phyloP scores from a whole-genome alignment of 441 rosid species.

The Populus hybrid region DNA sequence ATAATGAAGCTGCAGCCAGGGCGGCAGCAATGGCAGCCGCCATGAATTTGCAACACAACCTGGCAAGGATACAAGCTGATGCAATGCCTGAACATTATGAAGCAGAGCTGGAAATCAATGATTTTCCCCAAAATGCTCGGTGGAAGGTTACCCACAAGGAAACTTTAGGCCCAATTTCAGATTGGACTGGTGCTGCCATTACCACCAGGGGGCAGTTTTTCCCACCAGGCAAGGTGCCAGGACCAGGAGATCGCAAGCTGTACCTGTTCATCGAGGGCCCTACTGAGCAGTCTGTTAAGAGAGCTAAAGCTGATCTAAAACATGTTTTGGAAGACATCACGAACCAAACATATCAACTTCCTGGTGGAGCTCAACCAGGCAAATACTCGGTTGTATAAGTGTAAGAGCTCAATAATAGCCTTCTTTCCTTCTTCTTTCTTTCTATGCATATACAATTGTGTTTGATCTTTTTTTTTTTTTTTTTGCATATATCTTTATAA shows the following conservation, averaged over 20 bases:
- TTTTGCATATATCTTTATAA: neutral
- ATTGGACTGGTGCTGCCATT: conserved; percentile 98
- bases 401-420: conserved; percentile 44
- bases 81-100: conserved; percentile 95
- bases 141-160: conserved; percentile 99
- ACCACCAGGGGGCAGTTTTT: conserved; percentile 83
- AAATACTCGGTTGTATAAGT: conserved; percentile 80
- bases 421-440: neutral
- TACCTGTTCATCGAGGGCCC: conserved; percentile 93
- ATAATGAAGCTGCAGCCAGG: conserved; percentile 71
- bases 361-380: conserved; percentile 89
- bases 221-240: conserved; percentile 57
- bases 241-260: conserved; percentile 85
- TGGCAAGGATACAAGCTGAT: conserved; percentile 93
- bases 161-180: conserved; percentile 89
- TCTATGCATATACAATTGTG: neutral
- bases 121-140: conserved; percentile 93
- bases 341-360: conserved; percentile 73
- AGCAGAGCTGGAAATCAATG: conserved; percentile 93
- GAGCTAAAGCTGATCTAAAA: conserved; percentile 80
- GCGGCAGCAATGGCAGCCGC: conserved; percentile 94
- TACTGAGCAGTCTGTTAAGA: conserved; percentile 77
- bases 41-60: conserved; percentile 76
- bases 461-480: neutral
- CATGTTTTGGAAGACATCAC: conserved; percentile 91